A percentile compares a stretch with the other conserved stretches of the same genome.
These are phyloP conservation scores for Moricandia arvensis DNA, from an alignment of 345 rosid genomes.

Conservation along the genomic window DNA sequence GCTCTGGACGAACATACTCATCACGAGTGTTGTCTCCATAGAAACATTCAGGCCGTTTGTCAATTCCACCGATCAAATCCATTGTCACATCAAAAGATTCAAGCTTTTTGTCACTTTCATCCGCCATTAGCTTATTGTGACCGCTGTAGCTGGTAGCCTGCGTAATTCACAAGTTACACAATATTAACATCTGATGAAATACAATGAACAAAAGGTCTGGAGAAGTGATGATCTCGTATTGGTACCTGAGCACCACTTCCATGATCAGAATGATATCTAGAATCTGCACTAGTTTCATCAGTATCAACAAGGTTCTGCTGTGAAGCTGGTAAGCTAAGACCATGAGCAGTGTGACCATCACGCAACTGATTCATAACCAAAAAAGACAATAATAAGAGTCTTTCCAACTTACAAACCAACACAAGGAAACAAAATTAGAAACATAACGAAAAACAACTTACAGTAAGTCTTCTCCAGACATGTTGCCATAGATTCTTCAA, in stretches of 20 bases:
- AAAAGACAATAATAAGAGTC: background rate
- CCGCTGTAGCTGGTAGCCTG: slow-evolving; percentile 20
- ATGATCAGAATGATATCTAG: slow-evolving; percentile 48
- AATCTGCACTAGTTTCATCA: slow-evolving; percentile 49
- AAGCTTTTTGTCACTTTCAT: slow-evolving; percentile 12
- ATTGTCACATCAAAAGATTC: slow-evolving; percentile 38
- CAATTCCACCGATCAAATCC: slow-evolving; percentile 64
- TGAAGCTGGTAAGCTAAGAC: slow-evolving; percentile 37
- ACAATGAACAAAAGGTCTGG: background rate
- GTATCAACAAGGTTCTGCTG: slow-evolving; percentile 44
- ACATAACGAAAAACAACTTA: slow-evolving; percentile 15
- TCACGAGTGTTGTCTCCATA: slow-evolving; percentile 28
- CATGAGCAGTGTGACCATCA: slow-evolving; percentile 34
- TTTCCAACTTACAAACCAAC: background rate
- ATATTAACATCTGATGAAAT: background rate
- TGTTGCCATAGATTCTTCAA: slow-evolving; percentile 75
- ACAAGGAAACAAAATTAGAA: background rate
- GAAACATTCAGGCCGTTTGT: slow-evolving; percentile 19
- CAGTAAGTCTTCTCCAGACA: slow-evolving; percentile 67
- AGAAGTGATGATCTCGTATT: background rate
- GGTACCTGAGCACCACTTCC: slow-evolving; percentile 56
- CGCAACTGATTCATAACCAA: slow-evolving; percentile 38
- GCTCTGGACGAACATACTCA: slow-evolving; percentile 41
- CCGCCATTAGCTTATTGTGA: slow-evolving; percentile 7
- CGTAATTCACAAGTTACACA: background rate